These are phyloP conservation scores for Penicillium odoratum DNA, from an alignment of 495 filamentous ascomycete species.

Conservation along the genomic window DNA sequence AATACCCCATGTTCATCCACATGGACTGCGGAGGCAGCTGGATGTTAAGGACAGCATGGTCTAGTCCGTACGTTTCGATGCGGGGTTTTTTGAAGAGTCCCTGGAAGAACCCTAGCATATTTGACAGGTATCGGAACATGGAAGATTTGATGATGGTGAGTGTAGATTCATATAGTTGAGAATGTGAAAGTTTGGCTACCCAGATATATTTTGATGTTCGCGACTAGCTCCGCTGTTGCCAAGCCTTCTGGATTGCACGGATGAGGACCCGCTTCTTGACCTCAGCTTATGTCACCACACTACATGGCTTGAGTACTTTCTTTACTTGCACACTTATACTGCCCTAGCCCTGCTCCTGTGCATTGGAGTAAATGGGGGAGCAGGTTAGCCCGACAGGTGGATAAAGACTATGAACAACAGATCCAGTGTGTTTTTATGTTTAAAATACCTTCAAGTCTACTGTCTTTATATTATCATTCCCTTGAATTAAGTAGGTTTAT, in stretches of 20 bases:
- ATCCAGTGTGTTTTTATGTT: no score
- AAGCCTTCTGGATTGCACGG: neutral
- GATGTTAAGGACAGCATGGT: conserved; percentile 21
- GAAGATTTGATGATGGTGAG: neutral
- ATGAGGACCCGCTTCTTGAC: no score
- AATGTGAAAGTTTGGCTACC: neutral
- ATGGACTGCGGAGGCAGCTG: conserved; percentile 14
- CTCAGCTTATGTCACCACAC: no score
- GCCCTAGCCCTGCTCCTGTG: no score
- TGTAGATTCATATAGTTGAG: neutral
- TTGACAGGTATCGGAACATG: neutral
- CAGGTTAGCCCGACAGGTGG: no score
- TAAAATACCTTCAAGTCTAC: no score
- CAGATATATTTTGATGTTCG: neutral
- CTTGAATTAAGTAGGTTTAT: no score
- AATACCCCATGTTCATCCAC: conserved; percentile 27
- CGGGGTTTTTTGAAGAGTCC: conserved; percentile 2
- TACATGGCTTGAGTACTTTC: no score
- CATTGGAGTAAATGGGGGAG: no score
- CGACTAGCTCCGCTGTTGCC: neutral
- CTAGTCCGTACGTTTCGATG: conserved; percentile 15
- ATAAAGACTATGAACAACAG: no score
- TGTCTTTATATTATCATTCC: no score
- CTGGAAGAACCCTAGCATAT: neutral
- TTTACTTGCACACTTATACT: no score